A percentile compares a stretch with the other conserved stretches of the same genome.
Evolutionary conservation across 164 flowering plant genomes (phyloP).

Genomic region (Kalanchoe fedtschenkoi): DNA sequence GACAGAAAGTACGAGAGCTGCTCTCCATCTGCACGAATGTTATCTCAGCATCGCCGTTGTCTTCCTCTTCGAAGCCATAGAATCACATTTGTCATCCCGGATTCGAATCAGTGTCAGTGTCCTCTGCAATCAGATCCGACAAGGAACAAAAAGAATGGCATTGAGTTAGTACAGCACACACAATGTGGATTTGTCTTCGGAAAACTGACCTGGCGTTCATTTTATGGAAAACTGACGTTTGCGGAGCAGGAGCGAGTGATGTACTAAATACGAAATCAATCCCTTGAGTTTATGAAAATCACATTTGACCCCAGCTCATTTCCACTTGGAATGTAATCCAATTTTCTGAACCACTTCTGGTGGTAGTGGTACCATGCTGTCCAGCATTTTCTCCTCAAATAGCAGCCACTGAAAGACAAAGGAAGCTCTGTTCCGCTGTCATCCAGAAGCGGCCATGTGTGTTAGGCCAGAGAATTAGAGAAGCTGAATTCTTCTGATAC

Average conservation of each 20-base stretch:
- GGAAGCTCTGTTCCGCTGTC: no score
- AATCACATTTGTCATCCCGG: not conserved
- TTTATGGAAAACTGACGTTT: not conserved
- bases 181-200: not conserved
- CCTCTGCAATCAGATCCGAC: not conserved
- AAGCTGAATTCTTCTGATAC: not conserved
- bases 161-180: not conserved
- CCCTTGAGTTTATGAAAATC: no score
- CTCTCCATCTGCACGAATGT: not conserved
- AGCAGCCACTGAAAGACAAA: slow-evolving; percentile 97
- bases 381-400: no score
- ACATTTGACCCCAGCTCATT: no score
- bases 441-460: no score
- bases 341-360: no score
- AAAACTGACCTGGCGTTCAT: not conserved
- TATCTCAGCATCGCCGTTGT: not conserved
- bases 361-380: no score
- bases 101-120: slow-evolving; percentile 4
- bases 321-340: no score
- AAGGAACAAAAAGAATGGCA: no score
- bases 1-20: not conserved
- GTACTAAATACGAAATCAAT: no score
- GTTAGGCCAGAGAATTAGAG: no score
- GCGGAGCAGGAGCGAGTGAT: not conserved
- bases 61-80: not conserved